Evolutionary conservation across 2,329 filamentous ascomycete species (phyloP).

Genomic region (Pleochaeta shiraiana): DNA sequence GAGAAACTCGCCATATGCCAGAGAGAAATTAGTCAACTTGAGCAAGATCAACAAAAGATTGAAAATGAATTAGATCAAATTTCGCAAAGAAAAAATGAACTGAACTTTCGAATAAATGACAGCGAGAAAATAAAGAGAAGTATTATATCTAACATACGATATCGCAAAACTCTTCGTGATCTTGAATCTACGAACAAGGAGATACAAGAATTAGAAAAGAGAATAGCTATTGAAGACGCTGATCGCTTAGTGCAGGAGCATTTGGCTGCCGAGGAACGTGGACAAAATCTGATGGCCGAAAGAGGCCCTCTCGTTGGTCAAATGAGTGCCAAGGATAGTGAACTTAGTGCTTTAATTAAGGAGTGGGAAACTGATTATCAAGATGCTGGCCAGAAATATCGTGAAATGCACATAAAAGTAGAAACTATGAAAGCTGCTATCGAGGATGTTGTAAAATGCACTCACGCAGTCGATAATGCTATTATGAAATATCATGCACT

Average conservation of each 20-base stretch:
- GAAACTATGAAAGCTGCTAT: slow-evolving; percentile 85
- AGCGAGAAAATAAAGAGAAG: slow-evolving; percentile 68
- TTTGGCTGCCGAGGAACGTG: slow-evolving; percentile 39
- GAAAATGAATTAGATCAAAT: slow-evolving; percentile 47
- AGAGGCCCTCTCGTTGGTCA: slow-evolving; percentile 53
- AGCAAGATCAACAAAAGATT: slow-evolving; percentile 39
- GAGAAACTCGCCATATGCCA: slow-evolving; percentile 47
- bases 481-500: slow-evolving; percentile 93
- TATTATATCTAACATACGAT: slow-evolving; percentile 74
- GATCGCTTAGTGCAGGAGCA: slow-evolving; percentile 52
- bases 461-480: slow-evolving; percentile 71
- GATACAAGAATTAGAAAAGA: slow-evolving; percentile 51
- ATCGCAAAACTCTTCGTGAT: slow-evolving; percentile 50
- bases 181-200: slow-evolving; percentile 45
- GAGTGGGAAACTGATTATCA: slow-evolving; percentile 81
- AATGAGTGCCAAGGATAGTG: slow-evolving; percentile 67
- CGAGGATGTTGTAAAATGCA: slow-evolving; percentile 69
- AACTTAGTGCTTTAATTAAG: slow-evolving; percentile 46
- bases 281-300: slow-evolving; percentile 48
- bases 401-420: slow-evolving; percentile 72
- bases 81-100: slow-evolving; percentile 49
- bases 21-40: slow-evolving; percentile 43
- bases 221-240: slow-evolving; percentile 18
- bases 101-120: slow-evolving; percentile 56
- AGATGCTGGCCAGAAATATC: slow-evolving; percentile 58